phyloP scores from a whole-genome alignment of 169 alveolate species.

The Plasmodium reichenowi region DNA sequence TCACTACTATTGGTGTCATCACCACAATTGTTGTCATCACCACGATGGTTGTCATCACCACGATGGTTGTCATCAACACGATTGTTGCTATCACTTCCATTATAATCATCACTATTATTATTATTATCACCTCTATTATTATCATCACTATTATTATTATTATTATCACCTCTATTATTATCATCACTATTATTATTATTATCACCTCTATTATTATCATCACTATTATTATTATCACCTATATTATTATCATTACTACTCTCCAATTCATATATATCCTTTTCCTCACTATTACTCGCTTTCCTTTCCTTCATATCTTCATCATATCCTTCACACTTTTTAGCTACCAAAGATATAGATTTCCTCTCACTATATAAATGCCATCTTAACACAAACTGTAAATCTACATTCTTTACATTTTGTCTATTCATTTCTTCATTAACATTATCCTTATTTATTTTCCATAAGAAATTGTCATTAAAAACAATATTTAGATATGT shows the following conservation, averaged over 20 bases:
- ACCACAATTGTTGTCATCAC: not conserved
- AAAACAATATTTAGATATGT: conserved; percentile 25
- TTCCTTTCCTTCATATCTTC: not conserved
- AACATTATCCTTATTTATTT: conserved; percentile 70
- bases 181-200: not conserved
- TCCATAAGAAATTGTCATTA: conserved; percentile 53
- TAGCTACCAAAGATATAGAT: conserved; percentile 20
- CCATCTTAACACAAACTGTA: conserved; percentile 82
- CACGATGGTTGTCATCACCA: not conserved
- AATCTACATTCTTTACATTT: conserved; percentile 55
- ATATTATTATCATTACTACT: not conserved
- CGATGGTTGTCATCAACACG: no score
- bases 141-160: not conserved
- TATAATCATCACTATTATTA: not conserved
- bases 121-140: not conserved
- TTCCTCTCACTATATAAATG: conserved; percentile 77
- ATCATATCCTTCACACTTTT: not conserved
- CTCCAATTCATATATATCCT: not conserved
- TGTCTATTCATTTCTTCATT: conserved; percentile 78
- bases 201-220: not conserved
- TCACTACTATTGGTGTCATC: not conserved
- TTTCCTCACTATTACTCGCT: not conserved
- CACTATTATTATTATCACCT: not conserved
- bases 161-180: not conserved
- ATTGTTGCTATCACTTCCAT: not conserved